Percentiles rank a stretch among this genome's conserved stretches.
Conservation (phyloP, 768 basidiomycete species). For the Serpula lacrymans region DNA sequence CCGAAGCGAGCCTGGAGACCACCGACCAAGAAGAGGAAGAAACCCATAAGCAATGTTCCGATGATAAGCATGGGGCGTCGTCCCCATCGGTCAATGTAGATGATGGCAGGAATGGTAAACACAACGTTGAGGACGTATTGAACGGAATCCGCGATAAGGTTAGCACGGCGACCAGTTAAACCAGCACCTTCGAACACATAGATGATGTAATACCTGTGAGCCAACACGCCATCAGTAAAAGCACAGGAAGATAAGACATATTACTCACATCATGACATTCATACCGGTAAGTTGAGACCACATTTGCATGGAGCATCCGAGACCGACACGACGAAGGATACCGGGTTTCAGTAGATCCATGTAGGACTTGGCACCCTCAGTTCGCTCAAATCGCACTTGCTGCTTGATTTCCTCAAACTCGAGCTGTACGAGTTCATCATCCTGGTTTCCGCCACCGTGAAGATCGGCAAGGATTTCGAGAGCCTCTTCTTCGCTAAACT, state of each 20-base stretch:
- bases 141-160: conserved; percentile 72
- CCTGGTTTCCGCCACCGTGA: conserved; percentile 56
- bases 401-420: conserved; percentile 67
- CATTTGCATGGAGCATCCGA: conserved; percentile 73
- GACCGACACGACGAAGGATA: conserved; percentile 65
- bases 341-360: conserved; percentile 63
- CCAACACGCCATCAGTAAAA: not conserved
- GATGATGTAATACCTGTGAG: conserved; percentile 32
- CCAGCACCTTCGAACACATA: conserved; percentile 79
- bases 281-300: conserved; percentile 77
- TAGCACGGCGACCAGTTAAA: conserved; percentile 68
- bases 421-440: conserved; percentile 60
- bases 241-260: not conserved
- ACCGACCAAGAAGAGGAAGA: conserved; percentile 76
- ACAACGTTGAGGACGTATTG: conserved; percentile 45
- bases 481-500: conserved; percentile 52
- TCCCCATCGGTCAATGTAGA: conserved; percentile 77
- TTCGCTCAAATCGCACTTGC: conserved; percentile 57
- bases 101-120: conserved; percentile 43
- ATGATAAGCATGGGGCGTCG: conserved; percentile 70
- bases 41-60: conserved; percentile 67
- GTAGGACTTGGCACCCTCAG: conserved; percentile 69
- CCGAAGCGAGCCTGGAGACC: conserved; percentile 70
- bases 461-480: conserved; percentile 72
- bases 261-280: conserved; percentile 74